Evolutionary conservation across 441 rosid species (phyloP).

Genomic region (Heliophila coronopifolia): DNA sequence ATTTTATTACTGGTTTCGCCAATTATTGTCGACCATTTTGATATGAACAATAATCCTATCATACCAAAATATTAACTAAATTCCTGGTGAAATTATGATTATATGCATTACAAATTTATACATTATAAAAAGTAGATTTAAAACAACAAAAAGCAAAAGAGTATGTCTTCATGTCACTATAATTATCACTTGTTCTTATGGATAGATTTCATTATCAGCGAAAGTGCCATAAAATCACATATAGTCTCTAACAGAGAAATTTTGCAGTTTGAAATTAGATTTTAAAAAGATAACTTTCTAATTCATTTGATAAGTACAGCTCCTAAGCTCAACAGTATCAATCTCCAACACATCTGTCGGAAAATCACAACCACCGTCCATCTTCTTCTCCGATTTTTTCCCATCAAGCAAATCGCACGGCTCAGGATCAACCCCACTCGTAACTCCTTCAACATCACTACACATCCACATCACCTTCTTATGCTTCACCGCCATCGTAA

Average conservation of each 20-base stretch:
- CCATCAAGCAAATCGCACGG: constrained; percentile 29
- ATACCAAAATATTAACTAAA: too few species aligned
- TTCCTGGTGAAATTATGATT: too few species aligned
- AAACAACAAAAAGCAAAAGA: too few species aligned
- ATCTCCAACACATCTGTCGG: constrained; percentile 53
- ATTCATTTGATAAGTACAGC: constrained; percentile 39
- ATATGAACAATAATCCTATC: too few species aligned
- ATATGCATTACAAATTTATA: too few species aligned
- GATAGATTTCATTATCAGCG: not conserved
- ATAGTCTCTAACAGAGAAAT: not conserved
- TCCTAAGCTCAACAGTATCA: constrained; percentile 52
- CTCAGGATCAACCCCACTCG: constrained; percentile 29
- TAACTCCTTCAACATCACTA: constrained; percentile 31
- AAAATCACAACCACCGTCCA: constrained; percentile 46
- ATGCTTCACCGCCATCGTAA: constrained; percentile 54
- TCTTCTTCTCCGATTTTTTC: constrained; percentile 29
- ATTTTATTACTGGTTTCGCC: too few species aligned
- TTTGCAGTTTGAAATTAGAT: constrained; percentile 20
- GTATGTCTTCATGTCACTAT: too few species aligned
- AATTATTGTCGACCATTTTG: too few species aligned
- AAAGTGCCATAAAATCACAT: not conserved
- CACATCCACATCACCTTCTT: constrained; percentile 34
- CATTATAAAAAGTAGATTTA: too few species aligned
- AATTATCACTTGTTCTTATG: too few species aligned
- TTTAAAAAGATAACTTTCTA: not conserved